Evolutionary conservation across 495 filamentous ascomycete species (phyloP).

Genomic region (Aspergillus bertholletiae): DNA sequence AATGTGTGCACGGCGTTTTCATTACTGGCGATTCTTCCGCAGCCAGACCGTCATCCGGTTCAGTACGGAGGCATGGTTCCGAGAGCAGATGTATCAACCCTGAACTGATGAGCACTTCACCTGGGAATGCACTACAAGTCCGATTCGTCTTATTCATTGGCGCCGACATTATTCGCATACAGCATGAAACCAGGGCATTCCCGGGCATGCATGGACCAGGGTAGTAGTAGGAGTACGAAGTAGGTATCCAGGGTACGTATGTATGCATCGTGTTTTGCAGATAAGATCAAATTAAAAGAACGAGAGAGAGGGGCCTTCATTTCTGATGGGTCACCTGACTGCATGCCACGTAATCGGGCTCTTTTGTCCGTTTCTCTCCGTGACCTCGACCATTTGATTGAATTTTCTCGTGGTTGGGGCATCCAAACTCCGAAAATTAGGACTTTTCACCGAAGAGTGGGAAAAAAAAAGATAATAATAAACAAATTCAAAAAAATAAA

Average conservation of each 20-base stretch:
- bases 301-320: background rate
- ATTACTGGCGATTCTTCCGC: too few relatives aligned
- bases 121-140: too few relatives aligned
- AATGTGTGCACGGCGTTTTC: too few relatives aligned
- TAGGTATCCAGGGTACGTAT: too few relatives aligned
- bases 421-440: background rate
- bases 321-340: background rate
- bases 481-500: too few relatives aligned
- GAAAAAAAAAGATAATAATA: too few relatives aligned
- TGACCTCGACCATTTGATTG: background rate
- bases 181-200: background rate
- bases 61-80: background rate
- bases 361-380: background rate
- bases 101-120: too few relatives aligned
- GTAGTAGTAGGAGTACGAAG: too few relatives aligned
- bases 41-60: too few relatives aligned
- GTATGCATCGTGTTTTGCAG: background rate
- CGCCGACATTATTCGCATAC: background rate
- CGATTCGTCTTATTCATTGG: background rate
- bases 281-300: background rate
- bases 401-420: background rate
- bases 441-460: background rate
- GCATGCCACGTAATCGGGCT: background rate
- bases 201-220: background rate
- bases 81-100: too few relatives aligned